These are phyloP conservation scores for Ganoderma boninense DNA, from an alignment of 1,284 basidiomycete species.

Conservation along the genomic window DNA sequence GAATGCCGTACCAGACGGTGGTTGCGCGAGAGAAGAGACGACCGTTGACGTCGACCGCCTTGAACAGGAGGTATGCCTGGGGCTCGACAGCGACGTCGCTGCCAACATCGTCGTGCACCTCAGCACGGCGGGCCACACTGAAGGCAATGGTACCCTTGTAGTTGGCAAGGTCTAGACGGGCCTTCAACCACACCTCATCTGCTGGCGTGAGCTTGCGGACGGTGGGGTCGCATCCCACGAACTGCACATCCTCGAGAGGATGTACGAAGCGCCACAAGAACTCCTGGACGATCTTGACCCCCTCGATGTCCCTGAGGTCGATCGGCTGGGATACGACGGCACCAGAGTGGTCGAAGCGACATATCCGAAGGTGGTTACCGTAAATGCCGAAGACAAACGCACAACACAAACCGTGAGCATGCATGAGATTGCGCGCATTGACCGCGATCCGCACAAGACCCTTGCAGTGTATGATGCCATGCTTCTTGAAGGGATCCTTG, in stretches of 20 bases:
- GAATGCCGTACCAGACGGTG: constrained; percentile 8
- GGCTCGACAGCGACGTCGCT: background rate
- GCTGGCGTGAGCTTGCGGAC: background rate
- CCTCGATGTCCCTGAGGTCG: background rate
- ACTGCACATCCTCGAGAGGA: background rate
- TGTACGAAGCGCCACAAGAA: constrained; percentile 22
- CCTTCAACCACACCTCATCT: background rate
- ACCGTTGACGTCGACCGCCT: constrained; percentile 18
- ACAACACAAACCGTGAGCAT: constrained; percentile 21
- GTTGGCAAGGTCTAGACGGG: background rate
- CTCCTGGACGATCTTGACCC: background rate
- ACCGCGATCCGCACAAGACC: constrained; percentile 20
- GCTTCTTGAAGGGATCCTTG: constrained; percentile 14
- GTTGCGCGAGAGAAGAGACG: constrained; percentile 27
- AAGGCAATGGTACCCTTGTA: background rate
- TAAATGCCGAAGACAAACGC: constrained; percentile 25
- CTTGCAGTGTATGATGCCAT: background rate
- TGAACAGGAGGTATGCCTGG: constrained; percentile 18
- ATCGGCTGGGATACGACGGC: constrained; percentile 9
- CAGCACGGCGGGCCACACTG: background rate
- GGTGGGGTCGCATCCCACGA: constrained; percentile 16
- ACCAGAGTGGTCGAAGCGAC: constrained; percentile 18
- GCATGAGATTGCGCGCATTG: constrained; percentile 23
- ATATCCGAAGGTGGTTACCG: constrained; percentile 12
- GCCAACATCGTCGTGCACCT: too few species aligned